Evolutionary conservation across 2,329 filamentous ascomycete genomes (phyloP), one percentile per base, ranked within the genome.

Genomic region (Pyricularia pennisetigena): DNA sequence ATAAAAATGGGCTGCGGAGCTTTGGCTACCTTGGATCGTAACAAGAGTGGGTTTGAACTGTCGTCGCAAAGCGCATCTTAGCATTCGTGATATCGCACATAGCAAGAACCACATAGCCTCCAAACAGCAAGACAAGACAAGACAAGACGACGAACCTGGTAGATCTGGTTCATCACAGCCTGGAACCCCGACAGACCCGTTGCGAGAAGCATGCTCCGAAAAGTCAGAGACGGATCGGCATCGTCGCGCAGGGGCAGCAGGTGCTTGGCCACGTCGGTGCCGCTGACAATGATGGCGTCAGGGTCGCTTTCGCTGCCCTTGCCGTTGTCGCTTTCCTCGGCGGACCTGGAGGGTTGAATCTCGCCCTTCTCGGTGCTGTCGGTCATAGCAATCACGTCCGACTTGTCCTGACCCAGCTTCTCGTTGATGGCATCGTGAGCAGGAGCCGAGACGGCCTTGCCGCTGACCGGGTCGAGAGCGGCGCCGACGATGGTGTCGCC

Each of bases 241-340:
- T 49, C 41, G 41, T 49, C 41, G 7, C 41, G 41, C 7, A 49
- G 41, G 7, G 41, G 78, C 3, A 87, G 73, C 26, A 87, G 72
- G 67, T 86, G 78, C 0, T 70, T 68, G 4, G 84, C 78, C 0
- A 82, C 85, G 72, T 86, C 85, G 8, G 79, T 74, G 67, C 83
- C 85, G 0, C 82, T 85, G 69, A 49, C 41, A 10, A 49, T 49
- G 41, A 49, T 49, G 41, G 41, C 20, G 41, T 49, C 41, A 5
- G 41, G 83, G 41, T 49, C 68, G 68, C 87, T 86, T 71, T 86
- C 80, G 16, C 72, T 76, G 28, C 83, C 76, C 28, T 81, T 75
- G 35, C 66, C 72, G 29, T 70, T 70, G 65, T 79, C 77, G 35
- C 75, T 76, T 0, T 77, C 76, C 1, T 75, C 68, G 29, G 73